phyloP scores from a whole-genome alignment of 225 moss, liverwort and hornwort species.

The Sphagnum contortum region DNA sequence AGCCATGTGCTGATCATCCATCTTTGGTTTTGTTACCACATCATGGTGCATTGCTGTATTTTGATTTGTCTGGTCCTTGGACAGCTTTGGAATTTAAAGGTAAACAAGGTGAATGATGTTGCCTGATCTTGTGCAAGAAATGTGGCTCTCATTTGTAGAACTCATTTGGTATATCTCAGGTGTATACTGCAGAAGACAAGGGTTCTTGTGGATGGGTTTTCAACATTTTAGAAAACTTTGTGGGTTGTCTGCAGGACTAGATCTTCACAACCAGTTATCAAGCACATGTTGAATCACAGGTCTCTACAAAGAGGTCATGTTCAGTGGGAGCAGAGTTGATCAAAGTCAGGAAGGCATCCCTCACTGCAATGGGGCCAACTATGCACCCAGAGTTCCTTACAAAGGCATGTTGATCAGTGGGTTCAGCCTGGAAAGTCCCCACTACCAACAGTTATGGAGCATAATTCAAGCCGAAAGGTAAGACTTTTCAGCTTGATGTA shows the following conservation, averaged over 20 bases:
- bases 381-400: conserved; percentile 3
- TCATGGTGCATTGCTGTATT: no score
- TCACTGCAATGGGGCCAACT: not conserved
- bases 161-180: no score
- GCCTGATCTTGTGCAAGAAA: no score
- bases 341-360: conserved; percentile 8
- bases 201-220: no score
- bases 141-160: no score
- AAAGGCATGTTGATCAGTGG: conserved; percentile 4
- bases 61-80: no score
- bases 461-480: conserved; percentile 17
- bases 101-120: no score
- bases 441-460: conserved; percentile 5
- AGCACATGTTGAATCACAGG: conserved; percentile 12
- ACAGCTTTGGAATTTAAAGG: no score
- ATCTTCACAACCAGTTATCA: conserved; percentile 2
- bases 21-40: no score
- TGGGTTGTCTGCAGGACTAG: conserved; percentile 10
- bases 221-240: no score
- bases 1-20: no score
- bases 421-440: conserved; percentile 5
- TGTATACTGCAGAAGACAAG: no score
- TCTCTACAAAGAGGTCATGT: conserved; percentile 10
- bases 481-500: conserved; percentile 5
- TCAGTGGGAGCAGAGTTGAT: conserved; percentile 4